phyloP scores from a whole-genome alignment of 2,329 filamentous ascomycete genomes.

The Hypomyces rosellus region DNA sequence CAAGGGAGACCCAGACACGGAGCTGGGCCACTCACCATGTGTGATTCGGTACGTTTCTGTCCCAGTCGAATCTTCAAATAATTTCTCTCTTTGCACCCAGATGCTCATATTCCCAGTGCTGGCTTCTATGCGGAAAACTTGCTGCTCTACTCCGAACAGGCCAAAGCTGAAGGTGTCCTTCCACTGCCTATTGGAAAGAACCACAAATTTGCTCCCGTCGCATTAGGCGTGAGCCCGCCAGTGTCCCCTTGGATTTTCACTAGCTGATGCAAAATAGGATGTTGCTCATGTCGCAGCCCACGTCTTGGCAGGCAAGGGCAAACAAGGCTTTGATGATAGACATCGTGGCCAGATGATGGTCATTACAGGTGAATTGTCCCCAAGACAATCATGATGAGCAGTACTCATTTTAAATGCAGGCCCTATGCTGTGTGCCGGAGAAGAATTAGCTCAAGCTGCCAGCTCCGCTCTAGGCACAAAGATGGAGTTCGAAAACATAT shows the following conservation, averaged over 20 bases:
- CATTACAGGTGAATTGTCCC: slow-evolving; percentile 33
- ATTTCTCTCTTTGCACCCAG: too few relatives aligned
- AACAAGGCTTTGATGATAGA: slow-evolving; percentile 42
- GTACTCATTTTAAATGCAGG: slow-evolving; percentile 21
- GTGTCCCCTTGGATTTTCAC: background rate
- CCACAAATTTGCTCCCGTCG: slow-evolving; percentile 45
- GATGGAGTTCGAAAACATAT: slow-evolving; percentile 20
- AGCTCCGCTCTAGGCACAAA: slow-evolving; percentile 36
- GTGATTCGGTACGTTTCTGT: slow-evolving; percentile 34
- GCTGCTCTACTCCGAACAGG: slow-evolving; percentile 40
- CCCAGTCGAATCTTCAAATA: too few relatives aligned
- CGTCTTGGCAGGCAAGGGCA: slow-evolving; percentile 40
- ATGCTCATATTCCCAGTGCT: slow-evolving; percentile 24
- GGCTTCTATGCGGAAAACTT: slow-evolving; percentile 48
- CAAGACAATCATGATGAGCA: background rate
- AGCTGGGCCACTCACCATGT: slow-evolving; percentile 36
- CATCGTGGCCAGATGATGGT: slow-evolving; percentile 48
- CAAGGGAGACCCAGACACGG: slow-evolving; percentile 36
- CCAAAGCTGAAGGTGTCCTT: slow-evolving; percentile 36
- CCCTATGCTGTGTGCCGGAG: slow-evolving; percentile 39
- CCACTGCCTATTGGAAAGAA: slow-evolving; percentile 40
- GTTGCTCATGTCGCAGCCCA: slow-evolving; percentile 42
- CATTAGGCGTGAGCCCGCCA: slow-evolving; percentile 33
- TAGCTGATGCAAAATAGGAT: slow-evolving; percentile 27
- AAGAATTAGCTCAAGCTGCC: slow-evolving; percentile 40